Conservation (phyloP, 2,329 filamentous ascomycete genomes). For the Colletotrichum somersetense region DNA sequence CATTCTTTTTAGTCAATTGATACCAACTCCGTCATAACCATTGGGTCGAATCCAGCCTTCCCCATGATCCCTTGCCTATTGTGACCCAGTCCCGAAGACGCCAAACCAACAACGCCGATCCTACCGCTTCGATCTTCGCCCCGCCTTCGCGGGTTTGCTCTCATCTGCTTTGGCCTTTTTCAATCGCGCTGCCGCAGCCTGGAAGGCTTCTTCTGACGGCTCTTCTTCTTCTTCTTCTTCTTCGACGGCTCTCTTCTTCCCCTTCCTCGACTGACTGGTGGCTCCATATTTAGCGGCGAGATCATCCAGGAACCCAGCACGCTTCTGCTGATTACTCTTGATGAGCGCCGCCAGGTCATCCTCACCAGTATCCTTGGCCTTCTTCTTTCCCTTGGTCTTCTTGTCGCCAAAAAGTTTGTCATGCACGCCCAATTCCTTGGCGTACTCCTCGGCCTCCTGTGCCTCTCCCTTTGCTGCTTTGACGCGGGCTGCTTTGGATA, state of each 20-base stretch:
- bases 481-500: slow-evolving; percentile 68
- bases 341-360: slow-evolving; percentile 80
- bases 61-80: slow-evolving; percentile 6
- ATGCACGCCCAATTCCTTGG: slow-evolving; percentile 80
- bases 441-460: slow-evolving; percentile 79
- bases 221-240: slow-evolving; percentile 65
- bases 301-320: slow-evolving; percentile 76
- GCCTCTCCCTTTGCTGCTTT: slow-evolving; percentile 76
- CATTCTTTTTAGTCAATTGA: background rate
- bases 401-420: slow-evolving; percentile 74
- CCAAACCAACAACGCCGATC: slow-evolving; percentile 11
- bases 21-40: slow-evolving; percentile 7
- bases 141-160: slow-evolving; percentile 24
- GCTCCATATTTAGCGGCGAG: slow-evolving; percentile 82
- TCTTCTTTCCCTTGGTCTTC: slow-evolving; percentile 52
- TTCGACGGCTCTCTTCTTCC: slow-evolving; percentile 65
- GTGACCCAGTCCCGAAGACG: slow-evolving; percentile 20
- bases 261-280: slow-evolving; percentile 60
- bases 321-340: slow-evolving; percentile 74
- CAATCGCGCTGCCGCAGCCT: slow-evolving; percentile 66
- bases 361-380: slow-evolving; percentile 60
- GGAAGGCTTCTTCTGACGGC: slow-evolving; percentile 72
- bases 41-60: slow-evolving; percentile 20
- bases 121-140: slow-evolving; percentile 31
- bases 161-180: slow-evolving; percentile 51